Evolutionary conservation across 148 eudicot species (phyloP).

Genomic region (Rhododendron williamsianum): DNA sequence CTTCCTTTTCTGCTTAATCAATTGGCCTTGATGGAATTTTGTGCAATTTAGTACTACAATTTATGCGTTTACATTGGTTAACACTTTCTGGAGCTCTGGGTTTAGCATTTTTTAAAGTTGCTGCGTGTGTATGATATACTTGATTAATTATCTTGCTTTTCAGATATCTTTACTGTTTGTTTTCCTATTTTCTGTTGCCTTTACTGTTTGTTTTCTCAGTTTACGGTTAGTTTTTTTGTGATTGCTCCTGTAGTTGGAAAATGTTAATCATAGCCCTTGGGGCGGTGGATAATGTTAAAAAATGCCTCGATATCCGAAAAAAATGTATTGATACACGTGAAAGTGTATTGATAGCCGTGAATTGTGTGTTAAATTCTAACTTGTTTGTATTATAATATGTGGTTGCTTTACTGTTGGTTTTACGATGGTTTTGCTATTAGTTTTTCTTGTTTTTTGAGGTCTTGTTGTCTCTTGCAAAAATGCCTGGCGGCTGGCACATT

Average conservation of each 20-base stretch:
- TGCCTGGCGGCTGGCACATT: not conserved
- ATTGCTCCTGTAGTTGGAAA: not conserved
- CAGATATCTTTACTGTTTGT: not conserved
- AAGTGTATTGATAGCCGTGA: not conserved
- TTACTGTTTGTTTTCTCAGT: not conserved
- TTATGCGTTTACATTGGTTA: not conserved
- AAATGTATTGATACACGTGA: not conserved
- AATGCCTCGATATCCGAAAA: not conserved
- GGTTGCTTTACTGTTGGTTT: not conserved
- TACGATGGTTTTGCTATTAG: not conserved
- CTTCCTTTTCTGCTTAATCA: not conserved
- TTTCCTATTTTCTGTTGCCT: not conserved
- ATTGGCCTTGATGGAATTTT: too few relatives aligned
- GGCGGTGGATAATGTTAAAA: not conserved
- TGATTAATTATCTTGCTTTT: not conserved
- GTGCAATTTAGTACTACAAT: not conserved
- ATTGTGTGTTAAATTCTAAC: too few relatives aligned
- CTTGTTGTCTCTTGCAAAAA: not conserved
- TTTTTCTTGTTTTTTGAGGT: not conserved
- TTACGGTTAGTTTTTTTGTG: not conserved
- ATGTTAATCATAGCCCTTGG: not conserved
- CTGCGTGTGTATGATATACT: not conserved
- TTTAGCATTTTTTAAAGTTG: not conserved
- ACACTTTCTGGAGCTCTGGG: not conserved
- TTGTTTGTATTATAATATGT: not conserved